These are phyloP conservation scores for Oryza coarctata DNA, from an alignment of 176 grass and related monocot species.

Conservation along the genomic window DNA sequence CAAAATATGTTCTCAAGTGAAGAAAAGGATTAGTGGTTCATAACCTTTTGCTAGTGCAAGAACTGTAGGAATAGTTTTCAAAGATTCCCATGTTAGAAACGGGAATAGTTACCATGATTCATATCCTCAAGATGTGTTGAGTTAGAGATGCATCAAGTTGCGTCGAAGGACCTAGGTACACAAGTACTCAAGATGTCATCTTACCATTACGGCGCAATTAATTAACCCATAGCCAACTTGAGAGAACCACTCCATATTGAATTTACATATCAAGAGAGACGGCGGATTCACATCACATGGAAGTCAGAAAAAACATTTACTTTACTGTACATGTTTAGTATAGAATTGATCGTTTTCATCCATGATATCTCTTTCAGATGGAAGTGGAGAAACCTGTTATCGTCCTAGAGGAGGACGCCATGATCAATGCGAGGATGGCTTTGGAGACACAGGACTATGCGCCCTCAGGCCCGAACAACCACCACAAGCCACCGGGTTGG, in stretches of 20 bases:
- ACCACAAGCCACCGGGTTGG: slow-evolving; percentile 58
- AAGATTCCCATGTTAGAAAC: not conserved
- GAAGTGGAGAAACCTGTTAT: not conserved
- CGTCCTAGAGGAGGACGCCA: not conserved
- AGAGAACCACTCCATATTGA: not conserved
- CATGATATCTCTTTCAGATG: slow-evolving; percentile 20
- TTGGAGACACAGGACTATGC: slow-evolving; percentile 53
- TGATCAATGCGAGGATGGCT: slow-evolving; percentile 45
- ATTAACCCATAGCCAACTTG: too few relatives aligned
- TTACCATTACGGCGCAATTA: too few relatives aligned
- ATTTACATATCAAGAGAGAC: not conserved
- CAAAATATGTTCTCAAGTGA: not conserved
- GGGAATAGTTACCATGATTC: too few relatives aligned
- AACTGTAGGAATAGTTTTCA: not conserved
- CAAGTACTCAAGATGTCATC: not conserved
- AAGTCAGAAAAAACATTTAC: not conserved
- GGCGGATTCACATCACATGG: not conserved
- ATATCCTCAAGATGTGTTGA: not conserved
- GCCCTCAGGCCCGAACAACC: slow-evolving; percentile 47
- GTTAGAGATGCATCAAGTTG: not conserved
- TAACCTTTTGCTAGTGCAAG: not conserved
- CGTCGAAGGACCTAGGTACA: not conserved
- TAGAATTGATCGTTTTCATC: not conserved
- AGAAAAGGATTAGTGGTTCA: not conserved
- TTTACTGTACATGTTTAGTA: not conserved